A percentile compares a stretch with the other conserved stretches of the same genome.
Conservation (phyloP, 73 alveolate genomes). For the Strombidium stylifer region DNA sequence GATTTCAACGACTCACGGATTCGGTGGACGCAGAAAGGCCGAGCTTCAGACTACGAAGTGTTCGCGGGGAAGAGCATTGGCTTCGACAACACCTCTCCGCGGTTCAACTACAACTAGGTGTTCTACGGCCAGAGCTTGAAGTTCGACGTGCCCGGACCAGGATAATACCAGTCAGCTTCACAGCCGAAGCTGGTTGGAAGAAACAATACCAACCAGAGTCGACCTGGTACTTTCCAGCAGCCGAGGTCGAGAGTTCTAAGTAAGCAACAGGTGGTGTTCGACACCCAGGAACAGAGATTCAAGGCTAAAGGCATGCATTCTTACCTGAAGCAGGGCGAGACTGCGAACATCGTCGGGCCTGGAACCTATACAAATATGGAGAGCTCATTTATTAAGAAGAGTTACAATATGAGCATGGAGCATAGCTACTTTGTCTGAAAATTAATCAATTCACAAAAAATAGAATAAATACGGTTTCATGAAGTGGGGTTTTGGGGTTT, state of each 20-base stretch:
- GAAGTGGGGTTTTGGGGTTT: no score
- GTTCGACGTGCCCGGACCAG: conserved; percentile 65
- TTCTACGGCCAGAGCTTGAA: conserved; percentile 45
- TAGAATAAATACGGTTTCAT: no score
- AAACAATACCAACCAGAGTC: no score
- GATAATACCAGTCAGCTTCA: no score
- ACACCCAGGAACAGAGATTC: conserved; percentile 57
- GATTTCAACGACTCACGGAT: neutral
- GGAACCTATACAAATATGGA: conserved; percentile 57
- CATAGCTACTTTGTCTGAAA: conserved; percentile 42
- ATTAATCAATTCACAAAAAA: no score
- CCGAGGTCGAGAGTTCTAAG: conserved; percentile 40
- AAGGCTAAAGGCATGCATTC: conserved; percentile 33
- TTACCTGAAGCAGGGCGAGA: conserved; percentile 37
- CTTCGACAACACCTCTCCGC: conserved; percentile 51
- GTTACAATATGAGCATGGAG: conserved; percentile 64
- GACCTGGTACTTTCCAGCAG: conserved; percentile 49
- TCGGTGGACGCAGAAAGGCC: conserved; percentile 23
- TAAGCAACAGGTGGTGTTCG: conserved; percentile 45
- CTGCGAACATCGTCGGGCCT: conserved; percentile 52
- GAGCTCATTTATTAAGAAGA: conserved; percentile 57
- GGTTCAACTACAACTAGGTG: conserved; percentile 46
- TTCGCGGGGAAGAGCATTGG: conserved; percentile 40
- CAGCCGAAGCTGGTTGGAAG: no score
- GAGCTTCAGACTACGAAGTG: conserved; percentile 29